Conservation (phyloP, 1,284 basidiomycete genomes). For the Meripilus lineatus region DNA sequence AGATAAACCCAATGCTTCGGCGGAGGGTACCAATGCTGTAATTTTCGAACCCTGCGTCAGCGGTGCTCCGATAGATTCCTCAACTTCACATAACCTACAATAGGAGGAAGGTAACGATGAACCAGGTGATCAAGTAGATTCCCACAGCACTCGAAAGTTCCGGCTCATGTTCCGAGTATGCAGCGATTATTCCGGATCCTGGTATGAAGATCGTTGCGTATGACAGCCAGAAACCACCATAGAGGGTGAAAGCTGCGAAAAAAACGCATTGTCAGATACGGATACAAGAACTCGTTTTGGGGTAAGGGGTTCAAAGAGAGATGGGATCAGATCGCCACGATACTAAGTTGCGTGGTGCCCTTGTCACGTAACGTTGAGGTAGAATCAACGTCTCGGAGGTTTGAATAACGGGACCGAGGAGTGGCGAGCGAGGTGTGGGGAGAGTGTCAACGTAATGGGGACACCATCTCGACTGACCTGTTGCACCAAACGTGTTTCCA, state of each 20-base stretch:
- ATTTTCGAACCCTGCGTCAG: conserved; percentile 3
- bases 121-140: conserved; percentile 67
- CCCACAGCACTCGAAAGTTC: conserved; percentile 58
- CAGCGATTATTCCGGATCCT: conserved; percentile 48
- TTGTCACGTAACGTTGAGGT: no score
- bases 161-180: conserved; percentile 41
- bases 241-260: conserved; percentile 67
- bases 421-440: no score
- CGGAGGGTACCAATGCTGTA: conserved; percentile 54
- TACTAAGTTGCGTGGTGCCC: no score
- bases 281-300: no score
- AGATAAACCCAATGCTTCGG: conserved; percentile 59
- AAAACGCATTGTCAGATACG: no score
- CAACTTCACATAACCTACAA: conserved; percentile 35
- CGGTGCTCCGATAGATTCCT: not conserved
- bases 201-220: conserved; percentile 67
- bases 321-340: not conserved
- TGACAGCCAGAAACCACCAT: conserved; percentile 84
- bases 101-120: conserved; percentile 63
- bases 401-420: no score
- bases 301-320: no score
- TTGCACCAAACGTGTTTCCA: conserved; percentile 67
- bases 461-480: conserved; percentile 41
- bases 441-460: not conserved
- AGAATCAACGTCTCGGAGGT: no score